Conservation (phyloP, 192 early-diverging fungal species). For the Backusella australiensis region DNA sequence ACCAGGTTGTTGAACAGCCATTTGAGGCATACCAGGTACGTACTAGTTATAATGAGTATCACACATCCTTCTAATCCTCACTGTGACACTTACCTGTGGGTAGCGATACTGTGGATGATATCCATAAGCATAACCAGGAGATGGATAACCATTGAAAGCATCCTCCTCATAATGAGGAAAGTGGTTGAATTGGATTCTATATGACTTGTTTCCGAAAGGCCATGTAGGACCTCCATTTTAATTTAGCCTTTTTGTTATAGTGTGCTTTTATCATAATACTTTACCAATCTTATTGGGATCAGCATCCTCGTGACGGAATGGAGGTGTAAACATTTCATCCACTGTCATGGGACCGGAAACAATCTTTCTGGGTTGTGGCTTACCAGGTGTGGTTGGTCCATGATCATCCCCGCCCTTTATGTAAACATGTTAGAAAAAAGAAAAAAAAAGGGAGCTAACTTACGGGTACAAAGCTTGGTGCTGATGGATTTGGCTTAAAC, state of each 20-base stretch:
- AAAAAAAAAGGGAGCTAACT: slow-evolving; percentile 9
- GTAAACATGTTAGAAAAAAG: neutral
- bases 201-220: slow-evolving; percentile 52
- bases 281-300: slow-evolving; percentile 41
- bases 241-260: neutral
- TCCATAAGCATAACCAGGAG: slow-evolving; percentile 38
- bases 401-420: slow-evolving; percentile 10
- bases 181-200: slow-evolving; percentile 50
- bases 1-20: slow-evolving; percentile 43
- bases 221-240: slow-evolving; percentile 47
- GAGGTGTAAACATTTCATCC: slow-evolving; percentile 32
- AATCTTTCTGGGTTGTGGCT: neutral
- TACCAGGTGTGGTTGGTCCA: neutral
- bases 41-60: neutral
- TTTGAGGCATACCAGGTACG: slow-evolving; percentile 43
- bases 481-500: slow-evolving; percentile 75
- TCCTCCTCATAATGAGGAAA: slow-evolving; percentile 51
- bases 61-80: neutral
- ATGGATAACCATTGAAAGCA: slow-evolving; percentile 35
- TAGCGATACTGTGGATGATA: slow-evolving; percentile 41
- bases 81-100: slow-evolving; percentile 31
- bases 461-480: slow-evolving; percentile 69
- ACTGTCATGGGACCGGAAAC: slow-evolving; percentile 24
- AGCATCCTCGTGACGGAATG: slow-evolving; percentile 44
- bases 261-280: neutral